A percentile compares a stretch with the other conserved stretches of the same genome.
These are phyloP conservation scores for Arabis hirsuta DNA, from an alignment of 345 rosid genomes.

Conservation along the genomic window DNA sequence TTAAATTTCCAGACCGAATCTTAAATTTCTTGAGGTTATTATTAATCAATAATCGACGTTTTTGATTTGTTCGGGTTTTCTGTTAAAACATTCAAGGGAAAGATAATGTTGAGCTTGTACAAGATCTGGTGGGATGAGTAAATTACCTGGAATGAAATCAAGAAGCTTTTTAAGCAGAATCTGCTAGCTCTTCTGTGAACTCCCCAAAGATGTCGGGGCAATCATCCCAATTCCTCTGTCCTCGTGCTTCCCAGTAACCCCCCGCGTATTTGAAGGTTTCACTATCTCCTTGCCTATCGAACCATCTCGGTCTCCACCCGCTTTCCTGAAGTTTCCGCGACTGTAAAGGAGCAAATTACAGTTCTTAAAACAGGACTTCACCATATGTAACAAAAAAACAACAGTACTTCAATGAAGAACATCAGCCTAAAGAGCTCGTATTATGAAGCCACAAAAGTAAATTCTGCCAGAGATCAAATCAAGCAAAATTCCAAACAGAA, in stretches of 20 bases:
- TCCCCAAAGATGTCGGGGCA: constrained; percentile 89
- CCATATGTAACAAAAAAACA: background rate
- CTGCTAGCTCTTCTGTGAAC: constrained; percentile 54
- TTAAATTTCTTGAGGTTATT: too few species aligned
- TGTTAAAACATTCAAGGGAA: background rate
- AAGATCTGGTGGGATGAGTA: background rate
- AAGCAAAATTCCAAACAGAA: background rate
- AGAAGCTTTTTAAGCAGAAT: constrained; percentile 42
- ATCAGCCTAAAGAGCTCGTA: background rate
- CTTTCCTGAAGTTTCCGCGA: constrained; percentile 87
- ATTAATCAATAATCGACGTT: background rate
- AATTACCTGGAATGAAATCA: constrained; percentile 28
- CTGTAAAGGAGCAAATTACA: constrained; percentile 43
- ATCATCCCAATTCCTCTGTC: constrained; percentile 66
- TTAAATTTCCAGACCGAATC: background rate
- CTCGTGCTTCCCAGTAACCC: constrained; percentile 94
- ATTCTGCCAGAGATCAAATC: background rate
- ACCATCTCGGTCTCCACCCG: constrained; percentile 98
- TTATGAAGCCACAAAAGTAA: background rate
- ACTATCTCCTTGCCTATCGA: constrained; percentile 58
- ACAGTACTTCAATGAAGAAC: background rate
- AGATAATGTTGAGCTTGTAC: background rate
- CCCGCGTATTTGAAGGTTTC: constrained; percentile 76
- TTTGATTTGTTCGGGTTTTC: background rate
- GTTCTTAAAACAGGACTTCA: background rate